A percentile compares a stretch with the other conserved stretches of the same genome.
These are phyloP conservation scores for Lenzites betulinus DNA, from an alignment of 768 basidiomycete genomes.

Conservation along the genomic window DNA sequence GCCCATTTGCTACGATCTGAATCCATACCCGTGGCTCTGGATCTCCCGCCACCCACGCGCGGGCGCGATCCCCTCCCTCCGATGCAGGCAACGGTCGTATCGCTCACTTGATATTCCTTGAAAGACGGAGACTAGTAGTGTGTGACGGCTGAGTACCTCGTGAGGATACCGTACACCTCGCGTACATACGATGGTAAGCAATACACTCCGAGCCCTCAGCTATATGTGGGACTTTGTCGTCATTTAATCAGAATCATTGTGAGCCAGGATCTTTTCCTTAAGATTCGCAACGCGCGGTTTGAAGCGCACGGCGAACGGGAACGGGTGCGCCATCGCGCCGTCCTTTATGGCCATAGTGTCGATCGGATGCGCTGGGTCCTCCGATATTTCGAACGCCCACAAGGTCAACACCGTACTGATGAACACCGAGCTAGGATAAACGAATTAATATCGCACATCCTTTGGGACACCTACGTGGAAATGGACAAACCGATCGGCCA, in stretches of 20 bases:
- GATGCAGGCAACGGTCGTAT: too few relatives aligned
- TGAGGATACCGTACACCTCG: too few relatives aligned
- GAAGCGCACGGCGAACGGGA: slow-evolving; percentile 61
- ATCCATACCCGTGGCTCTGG: neutral
- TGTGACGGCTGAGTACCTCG: too few relatives aligned
- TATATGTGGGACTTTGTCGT: too few relatives aligned
- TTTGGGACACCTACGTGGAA: neutral
- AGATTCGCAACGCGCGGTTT: slow-evolving; percentile 44
- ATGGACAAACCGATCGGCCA: slow-evolving; percentile 39
- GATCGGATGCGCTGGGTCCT: slow-evolving; percentile 56
- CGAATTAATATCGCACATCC: too few relatives aligned
- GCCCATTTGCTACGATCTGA: too few relatives aligned
- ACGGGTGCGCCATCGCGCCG: slow-evolving; percentile 63
- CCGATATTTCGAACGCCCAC: slow-evolving; percentile 63
- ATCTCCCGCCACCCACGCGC: neutral
- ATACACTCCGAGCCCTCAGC: too few relatives aligned
- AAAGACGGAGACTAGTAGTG: too few relatives aligned
- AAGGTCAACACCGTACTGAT: slow-evolving; percentile 63
- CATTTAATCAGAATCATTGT: too few relatives aligned
- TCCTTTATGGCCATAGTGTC: slow-evolving; percentile 64
- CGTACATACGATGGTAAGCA: too few relatives aligned
- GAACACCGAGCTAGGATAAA: slow-evolving; percentile 51
- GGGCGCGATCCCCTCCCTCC: too few relatives aligned
- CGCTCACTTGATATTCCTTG: too few relatives aligned
- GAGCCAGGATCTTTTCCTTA: slow-evolving; percentile 8